These are phyloP conservation scores for Claviceps spartinae DNA, from an alignment of 2,329 filamentous ascomycete species.

Conservation along the genomic window DNA sequence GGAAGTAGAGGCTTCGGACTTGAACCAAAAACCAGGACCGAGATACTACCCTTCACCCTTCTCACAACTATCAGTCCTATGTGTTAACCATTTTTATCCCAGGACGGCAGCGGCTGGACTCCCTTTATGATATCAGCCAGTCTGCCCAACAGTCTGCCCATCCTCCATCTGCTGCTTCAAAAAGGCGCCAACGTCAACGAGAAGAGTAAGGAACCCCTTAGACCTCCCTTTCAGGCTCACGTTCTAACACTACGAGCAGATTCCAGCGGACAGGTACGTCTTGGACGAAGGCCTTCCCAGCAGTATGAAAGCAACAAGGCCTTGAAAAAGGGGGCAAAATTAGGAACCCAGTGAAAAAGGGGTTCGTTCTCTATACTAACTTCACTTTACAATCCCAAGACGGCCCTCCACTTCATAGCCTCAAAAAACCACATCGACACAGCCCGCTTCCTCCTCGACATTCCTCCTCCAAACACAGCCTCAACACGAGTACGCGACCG, in stretches of 20 bases:
- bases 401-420: constrained; percentile 78
- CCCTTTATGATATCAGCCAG: constrained; percentile 72
- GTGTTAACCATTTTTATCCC: not conserved
- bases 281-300: not conserved
- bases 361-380: not conserved
- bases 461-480: constrained; percentile 48
- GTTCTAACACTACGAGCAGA: constrained; percentile 17
- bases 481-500: constrained; percentile 71
- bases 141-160: constrained; percentile 54
- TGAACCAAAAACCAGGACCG: no score
- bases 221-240: not conserved
- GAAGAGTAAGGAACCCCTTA: constrained; percentile 40
- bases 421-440: constrained; percentile 81
- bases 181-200: constrained; percentile 60
- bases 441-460: constrained; percentile 57
- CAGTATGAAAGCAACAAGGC: not conserved
- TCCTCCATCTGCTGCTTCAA: constrained; percentile 53
- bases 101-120: constrained; percentile 73
- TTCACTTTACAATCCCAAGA: constrained; percentile 31
- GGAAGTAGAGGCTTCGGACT: no score
- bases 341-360: no score
- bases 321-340: not conserved
- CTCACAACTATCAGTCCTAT: no score
- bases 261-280: constrained; percentile 42
- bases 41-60: no score